Percentiles rank a stretch among this genome's conserved stretches.
Evolutionary conservation across 305 asterid genomes (phyloP).

Genomic region (Coffea humblotiana): DNA sequence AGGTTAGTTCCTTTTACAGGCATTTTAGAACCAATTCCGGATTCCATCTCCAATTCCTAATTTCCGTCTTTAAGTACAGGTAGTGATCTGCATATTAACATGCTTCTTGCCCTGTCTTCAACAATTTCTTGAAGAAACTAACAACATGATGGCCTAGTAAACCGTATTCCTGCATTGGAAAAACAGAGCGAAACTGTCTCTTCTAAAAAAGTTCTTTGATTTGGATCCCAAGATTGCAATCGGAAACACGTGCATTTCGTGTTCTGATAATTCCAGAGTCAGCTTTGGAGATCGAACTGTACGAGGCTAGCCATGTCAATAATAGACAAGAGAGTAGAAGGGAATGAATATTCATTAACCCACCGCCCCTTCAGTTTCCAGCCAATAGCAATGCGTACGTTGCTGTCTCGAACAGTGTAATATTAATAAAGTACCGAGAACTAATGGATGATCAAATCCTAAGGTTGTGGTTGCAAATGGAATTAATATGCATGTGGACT

Average conservation of each 20-base stretch:
- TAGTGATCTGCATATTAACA: too few relatives aligned
- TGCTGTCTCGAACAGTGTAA: slow-evolving; percentile 9
- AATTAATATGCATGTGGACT: neutral
- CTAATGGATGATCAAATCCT: neutral
- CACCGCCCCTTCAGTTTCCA: neutral
- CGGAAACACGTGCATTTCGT: neutral
- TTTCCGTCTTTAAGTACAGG: neutral
- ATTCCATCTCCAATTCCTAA: neutral
- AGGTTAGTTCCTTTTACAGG: slow-evolving; percentile 36
- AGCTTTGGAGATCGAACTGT: too few relatives aligned
- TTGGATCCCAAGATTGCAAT: neutral
- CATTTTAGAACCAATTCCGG: neutral
- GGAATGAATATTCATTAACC: neutral
- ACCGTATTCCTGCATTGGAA: neutral
- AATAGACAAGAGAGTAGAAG: neutral
- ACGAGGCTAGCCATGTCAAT: neutral
- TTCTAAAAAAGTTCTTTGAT: neutral
- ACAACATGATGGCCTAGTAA: too few relatives aligned
- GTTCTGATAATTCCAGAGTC: neutral
- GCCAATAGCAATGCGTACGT: slow-evolving; percentile 6
- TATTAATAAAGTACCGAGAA: neutral
- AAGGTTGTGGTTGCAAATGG: neutral
- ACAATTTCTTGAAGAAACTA: neutral
- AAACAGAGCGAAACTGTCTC: neutral
- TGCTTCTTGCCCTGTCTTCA: neutral